A percentile compares a stretch with the other conserved stretches of the same genome.
phyloP scores from a whole-genome alignment of 2,329 filamentous ascomycete species.

The Stemphylium beticola region DNA sequence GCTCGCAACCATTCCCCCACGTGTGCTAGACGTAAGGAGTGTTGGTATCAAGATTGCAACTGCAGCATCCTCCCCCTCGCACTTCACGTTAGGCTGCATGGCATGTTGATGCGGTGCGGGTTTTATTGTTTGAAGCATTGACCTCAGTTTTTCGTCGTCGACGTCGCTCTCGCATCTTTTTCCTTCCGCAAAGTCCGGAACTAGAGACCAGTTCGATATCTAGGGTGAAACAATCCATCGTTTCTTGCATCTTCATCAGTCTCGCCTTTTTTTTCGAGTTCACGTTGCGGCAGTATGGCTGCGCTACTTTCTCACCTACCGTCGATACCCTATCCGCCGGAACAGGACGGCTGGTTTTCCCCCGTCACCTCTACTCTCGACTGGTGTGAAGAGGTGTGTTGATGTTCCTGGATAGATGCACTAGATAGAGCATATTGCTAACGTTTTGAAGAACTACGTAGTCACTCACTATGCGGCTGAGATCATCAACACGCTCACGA shows the following conservation, averaged over 20 bases:
- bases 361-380: constrained; percentile 75
- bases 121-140: constrained; percentile 7
- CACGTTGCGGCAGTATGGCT: constrained; percentile 21
- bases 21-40: not conserved
- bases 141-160: constrained; percentile 17
- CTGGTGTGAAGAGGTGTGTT: constrained; percentile 76
- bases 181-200: constrained; percentile 23
- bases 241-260: not conserved
- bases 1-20: not conserved
- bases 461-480: constrained; percentile 77
- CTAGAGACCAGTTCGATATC: constrained; percentile 16
- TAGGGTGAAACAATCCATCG: not conserved
- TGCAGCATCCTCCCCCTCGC: not conserved
- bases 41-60: not conserved
- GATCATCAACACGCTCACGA: constrained; percentile 81
- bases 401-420: not conserved
- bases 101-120: constrained; percentile 1
- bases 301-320: constrained; percentile 50
- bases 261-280: not conserved
- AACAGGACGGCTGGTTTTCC: constrained; percentile 68
- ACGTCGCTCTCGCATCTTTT: not conserved
- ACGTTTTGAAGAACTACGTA: constrained; percentile 68
- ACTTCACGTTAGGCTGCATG: not conserved
- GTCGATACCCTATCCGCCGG: constrained; percentile 57
- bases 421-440: not conserved